Percentiles rank a stretch among this genome's conserved stretches.
These are phyloP conservation scores for Pleurotus tuber-regium DNA, from an alignment of 768 basidiomycete genomes.

Conservation along the genomic window DNA sequence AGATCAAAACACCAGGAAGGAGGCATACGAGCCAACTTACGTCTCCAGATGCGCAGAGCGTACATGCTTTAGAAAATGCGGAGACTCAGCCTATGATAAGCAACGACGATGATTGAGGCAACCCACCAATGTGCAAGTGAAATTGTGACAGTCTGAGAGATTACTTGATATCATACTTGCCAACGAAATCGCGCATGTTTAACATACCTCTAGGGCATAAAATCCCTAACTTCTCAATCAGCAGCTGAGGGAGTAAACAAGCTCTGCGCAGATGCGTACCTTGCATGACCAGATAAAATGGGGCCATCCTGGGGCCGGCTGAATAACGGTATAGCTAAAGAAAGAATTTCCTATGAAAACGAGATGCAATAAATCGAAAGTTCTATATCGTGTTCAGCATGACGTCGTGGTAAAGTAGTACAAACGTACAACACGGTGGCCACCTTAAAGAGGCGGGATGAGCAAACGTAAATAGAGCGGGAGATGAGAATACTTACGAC, in stretches of 20 bases:
- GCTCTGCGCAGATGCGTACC: conserved; percentile 1
- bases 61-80: conserved; percentile 3
- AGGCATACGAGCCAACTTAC: not conserved
- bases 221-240: too few species aligned
- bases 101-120: not conserved
- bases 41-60: not conserved
- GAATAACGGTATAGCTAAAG: conserved; percentile 2
- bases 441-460: not conserved
- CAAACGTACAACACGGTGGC: not conserved
- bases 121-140: conserved; percentile 1
- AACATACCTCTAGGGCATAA: not conserved
- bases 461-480: too few species aligned
- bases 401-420: not conserved
- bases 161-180: not conserved
- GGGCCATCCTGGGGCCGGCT: not conserved
- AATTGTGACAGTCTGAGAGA: conserved; percentile 1
- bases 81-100: not conserved
- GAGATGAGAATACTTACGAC: not conserved
- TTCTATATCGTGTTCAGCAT: not conserved
- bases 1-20: too few species aligned
- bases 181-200: not conserved
- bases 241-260: too few species aligned
- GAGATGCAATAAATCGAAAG: conserved; percentile 1
- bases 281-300: not conserved
- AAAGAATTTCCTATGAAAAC: conserved; percentile 3